phyloP scores from a whole-genome alignment of 176 grass and related monocot species.

The Chloris gayana region DNA sequence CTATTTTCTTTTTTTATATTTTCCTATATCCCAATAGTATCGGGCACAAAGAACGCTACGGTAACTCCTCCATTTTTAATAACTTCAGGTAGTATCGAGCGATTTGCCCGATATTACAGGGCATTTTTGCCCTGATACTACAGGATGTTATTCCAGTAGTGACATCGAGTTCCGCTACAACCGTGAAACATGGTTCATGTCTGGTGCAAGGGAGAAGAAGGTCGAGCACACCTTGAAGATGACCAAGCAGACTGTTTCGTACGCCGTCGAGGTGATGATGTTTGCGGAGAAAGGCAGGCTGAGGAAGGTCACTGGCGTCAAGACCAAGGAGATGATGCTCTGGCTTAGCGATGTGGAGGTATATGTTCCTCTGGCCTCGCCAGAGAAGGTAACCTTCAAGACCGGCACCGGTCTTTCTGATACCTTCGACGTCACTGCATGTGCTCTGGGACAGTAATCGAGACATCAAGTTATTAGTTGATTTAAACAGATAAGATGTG shows the following conservation, averaged over 20 bases:
- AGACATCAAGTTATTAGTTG: not conserved
- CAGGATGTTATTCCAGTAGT: no score
- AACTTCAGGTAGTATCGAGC: no score
- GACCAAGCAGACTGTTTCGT: constrained; percentile 40
- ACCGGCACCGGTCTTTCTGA: not conserved
- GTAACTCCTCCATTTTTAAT: no score
- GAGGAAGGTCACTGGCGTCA: constrained; percentile 34
- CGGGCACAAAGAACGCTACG: no score
- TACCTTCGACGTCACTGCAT: not conserved
- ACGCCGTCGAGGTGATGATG: not conserved
- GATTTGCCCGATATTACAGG: no score
- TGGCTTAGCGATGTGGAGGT: constrained; percentile 44
- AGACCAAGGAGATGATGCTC: constrained; percentile 45
- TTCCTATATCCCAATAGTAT: no score
- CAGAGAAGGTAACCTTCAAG: constrained; percentile 33
- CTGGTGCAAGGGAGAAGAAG: constrained; percentile 47
- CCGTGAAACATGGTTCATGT: not conserved
- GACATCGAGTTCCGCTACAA: constrained; percentile 44
- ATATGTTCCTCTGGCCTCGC: not conserved
- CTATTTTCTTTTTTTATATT: no score
- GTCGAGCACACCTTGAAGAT: constrained; percentile 44
- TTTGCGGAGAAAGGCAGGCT: not conserved
- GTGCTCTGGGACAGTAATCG: not conserved
- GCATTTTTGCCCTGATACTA: no score
- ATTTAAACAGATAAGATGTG: not conserved